These are phyloP conservation scores for Aspergillus hortae DNA, from an alignment of 2,329 filamentous ascomycete genomes.

Conservation along the genomic window DNA sequence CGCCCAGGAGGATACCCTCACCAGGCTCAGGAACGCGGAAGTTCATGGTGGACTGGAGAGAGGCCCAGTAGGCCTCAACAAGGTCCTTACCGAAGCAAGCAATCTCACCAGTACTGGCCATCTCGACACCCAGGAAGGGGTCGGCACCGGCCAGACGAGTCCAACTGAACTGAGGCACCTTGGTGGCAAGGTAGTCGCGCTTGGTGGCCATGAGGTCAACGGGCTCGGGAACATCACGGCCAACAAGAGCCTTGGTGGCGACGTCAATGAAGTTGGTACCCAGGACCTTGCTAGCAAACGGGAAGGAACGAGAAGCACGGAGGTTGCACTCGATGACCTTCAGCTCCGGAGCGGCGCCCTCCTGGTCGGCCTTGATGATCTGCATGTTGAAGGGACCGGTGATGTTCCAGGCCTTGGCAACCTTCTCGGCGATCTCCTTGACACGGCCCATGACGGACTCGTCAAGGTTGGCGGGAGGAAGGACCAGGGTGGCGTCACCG, in stretches of 20 bases:
- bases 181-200: constrained; percentile 91
- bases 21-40: constrained; percentile 94
- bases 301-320: constrained; percentile 94
- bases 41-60: constrained; percentile 97
- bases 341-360: constrained; percentile 70
- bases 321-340: constrained; percentile 99
- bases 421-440: constrained; percentile 94
- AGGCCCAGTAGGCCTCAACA: constrained; percentile 96
- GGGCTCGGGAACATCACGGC: constrained; percentile 77
- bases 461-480: constrained; percentile 80
- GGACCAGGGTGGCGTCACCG: constrained; percentile 89
- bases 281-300: constrained; percentile 95
- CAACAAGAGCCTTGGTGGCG: constrained; percentile 87
- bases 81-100: constrained; percentile 97
- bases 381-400: constrained; percentile 99
- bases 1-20: constrained; percentile 91
- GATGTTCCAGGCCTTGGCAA: constrained; percentile 94
- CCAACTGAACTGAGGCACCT: constrained; percentile 99
- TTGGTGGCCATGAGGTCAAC: constrained; percentile 84
- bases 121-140: constrained; percentile 96
- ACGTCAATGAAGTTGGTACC: constrained; percentile 96
- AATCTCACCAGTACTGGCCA: constrained; percentile 96
- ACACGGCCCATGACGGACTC: constrained; percentile 74
- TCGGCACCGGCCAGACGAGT: constrained; percentile 95
- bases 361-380: constrained; percentile 86